These are phyloP conservation scores for Russula griseocarnosa DNA, from an alignment of 768 basidiomycete species.

Conservation along the genomic window DNA sequence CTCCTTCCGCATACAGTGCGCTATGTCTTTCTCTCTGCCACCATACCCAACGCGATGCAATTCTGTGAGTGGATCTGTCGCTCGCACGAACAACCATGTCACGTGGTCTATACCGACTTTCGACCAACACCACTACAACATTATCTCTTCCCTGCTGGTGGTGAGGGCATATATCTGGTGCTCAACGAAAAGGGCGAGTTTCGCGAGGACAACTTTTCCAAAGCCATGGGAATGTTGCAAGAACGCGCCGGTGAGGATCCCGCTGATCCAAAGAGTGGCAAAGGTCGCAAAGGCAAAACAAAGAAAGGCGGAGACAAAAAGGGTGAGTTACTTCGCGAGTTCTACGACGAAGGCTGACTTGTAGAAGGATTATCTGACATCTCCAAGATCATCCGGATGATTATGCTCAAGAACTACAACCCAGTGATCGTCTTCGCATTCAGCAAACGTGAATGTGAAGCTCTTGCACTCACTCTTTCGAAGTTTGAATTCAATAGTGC, in stretches of 20 bases:
- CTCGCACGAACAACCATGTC: conserved; percentile 95
- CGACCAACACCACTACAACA: conserved; percentile 97
- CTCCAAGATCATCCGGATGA: conserved; percentile 96
- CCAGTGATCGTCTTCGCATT: conserved; percentile 99
- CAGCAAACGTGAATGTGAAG: conserved; percentile 97
- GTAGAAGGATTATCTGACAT: conserved; percentile 80
- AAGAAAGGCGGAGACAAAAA: conserved; percentile 93
- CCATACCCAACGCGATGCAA: conserved; percentile 99
- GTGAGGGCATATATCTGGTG: conserved; percentile 95
- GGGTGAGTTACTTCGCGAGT: conserved; percentile 45
- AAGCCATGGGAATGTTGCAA: conserved; percentile 93
- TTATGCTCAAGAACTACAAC: conserved; percentile 96
- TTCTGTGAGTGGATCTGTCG: conserved; percentile 99
- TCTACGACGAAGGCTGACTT: conserved; percentile 17
- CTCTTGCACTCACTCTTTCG: conserved; percentile 83
- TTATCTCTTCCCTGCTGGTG: conserved; percentile 95
- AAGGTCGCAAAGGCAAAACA: conserved; percentile 86
- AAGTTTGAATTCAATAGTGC: conserved; percentile 93
- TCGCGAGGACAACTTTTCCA: conserved; percentile 94
- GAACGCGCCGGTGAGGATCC: conserved; percentile 87
- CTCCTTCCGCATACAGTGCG: conserved; percentile 93
- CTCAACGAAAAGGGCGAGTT: conserved; percentile 99
- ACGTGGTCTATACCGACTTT: conserved; percentile 99
- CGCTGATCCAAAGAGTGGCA: conserved; percentile 78
- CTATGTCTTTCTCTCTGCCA: conserved; percentile 98